phyloP scores from a whole-genome alignment of 2,329 filamentous ascomycete species.

The Fusarium irregulare region DNA sequence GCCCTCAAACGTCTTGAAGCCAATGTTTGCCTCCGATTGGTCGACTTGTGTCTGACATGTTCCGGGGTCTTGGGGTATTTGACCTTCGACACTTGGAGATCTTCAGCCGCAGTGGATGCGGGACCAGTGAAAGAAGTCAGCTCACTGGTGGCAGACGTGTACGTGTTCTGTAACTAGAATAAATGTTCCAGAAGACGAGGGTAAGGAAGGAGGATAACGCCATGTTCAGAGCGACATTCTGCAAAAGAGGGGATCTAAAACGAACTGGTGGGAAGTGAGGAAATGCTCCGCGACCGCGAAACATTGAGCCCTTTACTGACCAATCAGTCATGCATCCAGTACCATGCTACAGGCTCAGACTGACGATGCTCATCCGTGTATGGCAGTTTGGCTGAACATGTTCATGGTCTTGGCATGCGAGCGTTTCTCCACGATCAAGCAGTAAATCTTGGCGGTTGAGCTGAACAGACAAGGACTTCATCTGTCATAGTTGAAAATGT shows the following conservation, averaged over 20 bases:
- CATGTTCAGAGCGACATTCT: background rate
- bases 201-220: background rate
- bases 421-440: background rate
- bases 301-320: fast-evolving
- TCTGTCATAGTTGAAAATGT: background rate
- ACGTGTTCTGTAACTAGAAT: background rate
- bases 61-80: too few relatives aligned
- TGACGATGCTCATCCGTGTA: background rate
- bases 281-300: background rate
- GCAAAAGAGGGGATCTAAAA: background rate
- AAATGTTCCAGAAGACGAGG: background rate
- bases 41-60: background rate
- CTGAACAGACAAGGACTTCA: background rate
- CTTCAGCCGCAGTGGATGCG: too few relatives aligned
- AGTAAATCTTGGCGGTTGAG: background rate
- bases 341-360: fast-evolving
- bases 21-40: fast-evolving
- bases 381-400: too few relatives aligned
- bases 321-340: background rate
- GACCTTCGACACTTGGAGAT: too few relatives aligned
- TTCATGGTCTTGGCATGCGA: background rate
- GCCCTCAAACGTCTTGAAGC: background rate
- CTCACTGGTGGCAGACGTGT: too few relatives aligned
- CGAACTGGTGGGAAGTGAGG: background rate
- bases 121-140: too few relatives aligned